Conservation (phyloP, 2,329 filamentous ascomycete genomes). For the Ramularia endophylla region DNA sequence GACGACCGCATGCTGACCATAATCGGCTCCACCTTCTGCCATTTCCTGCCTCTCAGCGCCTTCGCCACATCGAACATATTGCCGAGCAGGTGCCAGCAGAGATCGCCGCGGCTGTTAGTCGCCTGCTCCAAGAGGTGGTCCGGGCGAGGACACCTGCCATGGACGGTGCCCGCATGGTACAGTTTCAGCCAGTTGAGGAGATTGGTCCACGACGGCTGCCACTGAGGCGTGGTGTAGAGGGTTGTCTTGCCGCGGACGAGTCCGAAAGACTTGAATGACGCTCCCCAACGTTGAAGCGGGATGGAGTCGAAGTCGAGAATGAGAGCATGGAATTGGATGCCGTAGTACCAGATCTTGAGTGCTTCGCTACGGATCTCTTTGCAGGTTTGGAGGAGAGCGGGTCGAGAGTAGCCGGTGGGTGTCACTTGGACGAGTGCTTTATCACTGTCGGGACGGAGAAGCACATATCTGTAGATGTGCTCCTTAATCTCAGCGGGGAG, state of each 20-base stretch:
- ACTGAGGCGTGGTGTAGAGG: too few relatives aligned
- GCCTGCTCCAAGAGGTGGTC: neutral
- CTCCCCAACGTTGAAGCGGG: neutral
- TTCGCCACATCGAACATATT: neutral
- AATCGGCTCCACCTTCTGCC: neutral
- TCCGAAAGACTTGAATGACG: neutral
- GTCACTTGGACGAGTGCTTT: neutral
- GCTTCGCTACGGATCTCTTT: constrained; percentile 9
- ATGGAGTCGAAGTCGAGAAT: neutral
- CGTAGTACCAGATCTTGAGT: constrained; percentile 5
- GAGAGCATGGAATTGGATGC: neutral
- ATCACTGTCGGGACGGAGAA: neutral
- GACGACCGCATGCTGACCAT: neutral
- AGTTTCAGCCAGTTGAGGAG: neutral
- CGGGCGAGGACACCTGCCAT: neutral
- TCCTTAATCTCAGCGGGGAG: constrained; percentile 2
- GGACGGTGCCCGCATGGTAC: neutral
- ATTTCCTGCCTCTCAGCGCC: neutral
- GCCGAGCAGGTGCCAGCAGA: neutral
- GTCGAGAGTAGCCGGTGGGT: neutral
- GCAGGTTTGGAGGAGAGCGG: constrained; percentile 6
- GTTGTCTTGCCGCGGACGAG: neutral
- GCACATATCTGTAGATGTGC: constrained; percentile 4
- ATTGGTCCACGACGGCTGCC: neutral
- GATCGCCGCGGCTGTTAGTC: neutral